Evolutionary conservation across 2,329 filamentous ascomycete genomes (phyloP), one percentile per base, ranked within the genome.

Genomic region (Ceratocystis cubensis): DNA sequence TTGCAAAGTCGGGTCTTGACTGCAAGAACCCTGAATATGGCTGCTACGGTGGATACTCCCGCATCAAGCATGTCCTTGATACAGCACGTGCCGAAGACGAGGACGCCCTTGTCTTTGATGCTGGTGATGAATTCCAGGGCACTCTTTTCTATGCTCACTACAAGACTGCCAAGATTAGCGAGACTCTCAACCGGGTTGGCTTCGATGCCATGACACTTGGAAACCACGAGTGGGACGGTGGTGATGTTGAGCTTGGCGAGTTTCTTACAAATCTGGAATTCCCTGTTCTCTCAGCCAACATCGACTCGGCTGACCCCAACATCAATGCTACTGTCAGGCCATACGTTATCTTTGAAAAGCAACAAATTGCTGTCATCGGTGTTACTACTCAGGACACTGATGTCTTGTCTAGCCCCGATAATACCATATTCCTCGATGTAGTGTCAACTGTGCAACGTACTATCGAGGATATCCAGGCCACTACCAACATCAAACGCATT

Each of bases 71-170:
- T 22, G 79, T 83, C 5, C 75, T 87, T 46, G 79, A 85, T 65
- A 77, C 81, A 70, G 79, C 83, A 30, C 80, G 84, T 37, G 78
- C 81, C 4, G 77, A 78, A 37, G 78, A 85, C 71, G 79, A 82
- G n/a, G 82, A 86, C 71, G 83, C 82, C 66, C 76, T 88, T 17
- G 82, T 83, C 75, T 75, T 88, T 59, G 86, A 88, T 66, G 82
- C 81, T 1, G 85, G 85, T n/a, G 85, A 88, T 70, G 85, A 88
- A 72, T 88, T 88, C 72, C 83, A 87, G 70, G 85, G 85, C 65
- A 88, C 85, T 0, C 77, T 87, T 6, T 88, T 86, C 76, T 88
- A 86, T 75, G 80, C 80, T 3, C 87, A 81, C 73, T 88, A 88
- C 71, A 81, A 81, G 17, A 83, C 84, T 28, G 83, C 86, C 75